Conservation (phyloP, 2,329 filamentous ascomycete genomes). For the Knoxdaviesia proteae region DNA sequence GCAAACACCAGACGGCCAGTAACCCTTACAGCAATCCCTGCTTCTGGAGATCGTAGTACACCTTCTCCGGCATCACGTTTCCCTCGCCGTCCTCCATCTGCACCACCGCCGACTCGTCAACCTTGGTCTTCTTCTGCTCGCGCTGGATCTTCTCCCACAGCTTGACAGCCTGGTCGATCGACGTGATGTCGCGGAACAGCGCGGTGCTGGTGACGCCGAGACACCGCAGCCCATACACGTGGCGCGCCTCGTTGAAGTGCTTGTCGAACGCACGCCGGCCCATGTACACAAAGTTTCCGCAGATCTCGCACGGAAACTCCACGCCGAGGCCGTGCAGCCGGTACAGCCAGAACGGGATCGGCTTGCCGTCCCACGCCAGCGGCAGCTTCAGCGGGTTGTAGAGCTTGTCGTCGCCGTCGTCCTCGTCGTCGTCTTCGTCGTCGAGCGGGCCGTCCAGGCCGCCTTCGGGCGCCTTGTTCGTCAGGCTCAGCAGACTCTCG, state of each 20-base stretch:
- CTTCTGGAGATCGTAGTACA: constrained; percentile 87
- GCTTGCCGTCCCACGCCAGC: constrained; percentile 94
- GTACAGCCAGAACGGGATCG: constrained; percentile 97
- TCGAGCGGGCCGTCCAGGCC: constrained; percentile 4
- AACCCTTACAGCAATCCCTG: constrained; percentile 55
- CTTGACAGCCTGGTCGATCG: constrained; percentile 70
- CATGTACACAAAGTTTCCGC: constrained; percentile 98
- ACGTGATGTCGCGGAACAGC: constrained; percentile 83
- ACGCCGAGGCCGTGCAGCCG: constrained; percentile 88
- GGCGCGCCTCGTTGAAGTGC: constrained; percentile 86
- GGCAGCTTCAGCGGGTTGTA: constrained; percentile 96
- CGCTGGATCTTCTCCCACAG: constrained; percentile 87
- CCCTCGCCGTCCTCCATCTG: constrained; percentile 98
- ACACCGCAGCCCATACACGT: constrained; percentile 86
- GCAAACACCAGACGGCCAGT: background rate
- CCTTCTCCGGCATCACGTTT: constrained; percentile 98
- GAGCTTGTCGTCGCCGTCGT: constrained; percentile 67
- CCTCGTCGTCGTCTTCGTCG: constrained; percentile 44
- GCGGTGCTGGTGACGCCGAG: constrained; percentile 81
- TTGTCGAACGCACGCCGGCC: constrained; percentile 91
- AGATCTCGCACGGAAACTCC: constrained; percentile 90
- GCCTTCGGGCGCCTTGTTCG: constrained; percentile 16
- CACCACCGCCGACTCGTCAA: constrained; percentile 64
- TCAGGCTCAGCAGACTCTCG: constrained; percentile 51
- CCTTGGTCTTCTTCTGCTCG: constrained; percentile 59